Evolutionary conservation across 2,329 filamentous ascomycete species (phyloP).

Genomic region (Ascochyta pisi): DNA sequence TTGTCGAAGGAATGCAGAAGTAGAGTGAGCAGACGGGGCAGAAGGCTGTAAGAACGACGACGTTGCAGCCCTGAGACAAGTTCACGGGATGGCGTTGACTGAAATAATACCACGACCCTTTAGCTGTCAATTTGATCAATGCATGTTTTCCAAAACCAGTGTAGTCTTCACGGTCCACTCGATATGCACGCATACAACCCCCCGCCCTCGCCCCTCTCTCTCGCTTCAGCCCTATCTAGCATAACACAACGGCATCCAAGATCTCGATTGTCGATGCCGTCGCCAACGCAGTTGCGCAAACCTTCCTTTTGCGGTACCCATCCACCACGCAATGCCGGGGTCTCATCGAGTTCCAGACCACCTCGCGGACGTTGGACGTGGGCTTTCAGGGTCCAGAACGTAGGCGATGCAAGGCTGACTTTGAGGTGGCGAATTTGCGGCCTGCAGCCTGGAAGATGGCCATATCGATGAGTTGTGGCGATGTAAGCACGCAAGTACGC

Average conservation of each 20-base stretch:
- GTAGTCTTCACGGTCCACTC: too few relatives aligned
- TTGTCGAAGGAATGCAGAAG: slow-evolving; percentile 84
- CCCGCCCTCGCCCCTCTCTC: neutral
- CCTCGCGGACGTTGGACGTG: neutral
- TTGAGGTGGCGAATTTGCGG: too few relatives aligned
- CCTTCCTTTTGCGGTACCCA: neutral
- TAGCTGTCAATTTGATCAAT: too few relatives aligned
- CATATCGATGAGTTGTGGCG: too few relatives aligned
- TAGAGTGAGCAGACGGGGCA: neutral
- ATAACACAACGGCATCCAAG: neutral
- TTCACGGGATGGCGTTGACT: neutral
- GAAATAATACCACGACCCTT: slow-evolving; percentile 1
- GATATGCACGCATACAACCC: neutral
- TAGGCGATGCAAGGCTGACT: too few relatives aligned
- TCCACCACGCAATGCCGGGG: neutral
- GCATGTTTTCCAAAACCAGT: too few relatives aligned
- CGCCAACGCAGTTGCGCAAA: neutral
- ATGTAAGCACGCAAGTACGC: too few relatives aligned
- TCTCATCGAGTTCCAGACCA: neutral
- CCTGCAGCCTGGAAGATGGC: too few relatives aligned
- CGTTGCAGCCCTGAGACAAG: neutral
- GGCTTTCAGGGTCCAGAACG: neutral
- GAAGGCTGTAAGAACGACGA: too few relatives aligned
- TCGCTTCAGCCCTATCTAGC: neutral
- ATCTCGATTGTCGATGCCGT: neutral